Base-by-base conservation (phyloP, 2,329 filamentous ascomycete species). In the Neofusicoccum umdonicola region DNA sequence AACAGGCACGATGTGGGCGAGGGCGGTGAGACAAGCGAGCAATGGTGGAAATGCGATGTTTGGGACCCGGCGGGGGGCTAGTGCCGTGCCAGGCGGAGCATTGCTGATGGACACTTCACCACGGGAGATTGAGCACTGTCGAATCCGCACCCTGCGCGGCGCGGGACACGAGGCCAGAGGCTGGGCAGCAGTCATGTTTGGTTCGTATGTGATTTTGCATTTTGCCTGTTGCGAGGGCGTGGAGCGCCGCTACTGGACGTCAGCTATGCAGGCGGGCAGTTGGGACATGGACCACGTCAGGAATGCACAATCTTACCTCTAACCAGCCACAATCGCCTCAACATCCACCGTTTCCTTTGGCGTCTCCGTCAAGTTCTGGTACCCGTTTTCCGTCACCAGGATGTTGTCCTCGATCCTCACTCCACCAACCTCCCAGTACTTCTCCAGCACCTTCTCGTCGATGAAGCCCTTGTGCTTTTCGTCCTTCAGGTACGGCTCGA, bases 351-450 rank as follows among this genome's bases (percentile, higher is more conserved):
- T 77, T 57, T 87, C 86, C 80, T 96, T 96, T 0, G 91, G 90
- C 35, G 90, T 90, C 1, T 85, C 84, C 1, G 93, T 96, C 74
- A 98, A 73, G 73, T 96, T 96, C 78, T 97, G 93, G 71, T 87
- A 88, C 0, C 93, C 93, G 27, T 85, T 81, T 66, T 89, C 83
- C 1, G 90, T 95, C 54, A 98, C 88, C 22, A 95, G 82, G 44
- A 98, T 85, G 75, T 94, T 91, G 73, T 98, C 93, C 79, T 99
- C 95, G 67, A 98, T 96, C 52, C 95, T 86, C 31, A 97, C 92
- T 39, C 95, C 95, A 15, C 94, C 95, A 0, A 98, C 89, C 31
- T 79, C 80, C 81, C 91, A 94, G 75, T 90, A 94, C 67, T 80
- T 81, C 66, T 88, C 86, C 56, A 95, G 78, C 4, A 89, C 83